Evolutionary conservation across 2,329 filamentous ascomycete genomes (phyloP), one percentile per base, ranked within the genome.

Genomic region (Lasiodiplodia gonubiensis): DNA sequence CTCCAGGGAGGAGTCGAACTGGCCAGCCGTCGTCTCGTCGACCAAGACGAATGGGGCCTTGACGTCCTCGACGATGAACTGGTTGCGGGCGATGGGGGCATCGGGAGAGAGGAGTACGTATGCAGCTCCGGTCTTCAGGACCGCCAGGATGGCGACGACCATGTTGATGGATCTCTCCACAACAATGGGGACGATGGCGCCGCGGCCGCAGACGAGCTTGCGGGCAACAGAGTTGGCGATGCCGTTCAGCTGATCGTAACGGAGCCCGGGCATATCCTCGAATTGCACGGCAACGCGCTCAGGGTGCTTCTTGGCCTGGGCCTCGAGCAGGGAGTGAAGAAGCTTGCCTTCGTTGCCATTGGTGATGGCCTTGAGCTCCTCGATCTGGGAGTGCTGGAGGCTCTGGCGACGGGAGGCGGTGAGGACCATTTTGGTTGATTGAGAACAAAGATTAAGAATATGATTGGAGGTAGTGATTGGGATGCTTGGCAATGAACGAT

Each of bases 111-210:
- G 25, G 10, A 64, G 12, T 2, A 80, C 81, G 69, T 84, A 85
- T 7, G 81, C 79, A 2, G 77, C 82, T 8, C 83, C 83, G n/a
- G 82, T 73, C 70, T 84, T 76, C 54, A 71, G 48, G 4, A 75
- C 69, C 1, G 73, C 75, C 49, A 77, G 51, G 18, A 77, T n/a
- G 5, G 57, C 46, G 2, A 68, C 42, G 21, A 69, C 48, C 11
- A 69, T 30, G 37, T 55, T 39, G 23, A 64, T 23, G 14, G 68
- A 71, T 23, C 75, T 73, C 27, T 70, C 68, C 61, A 75, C 35
- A 11, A 71, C 72, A n/a, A 77, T 69, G 35, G 72, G 73, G 46
- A 77, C 66, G 27, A 77, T 35, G 61, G 75, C 71, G 35, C 74
- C 74, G 57, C 68, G 37, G 23, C 65, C 53, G 39, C 23, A 35